phyloP scores from a whole-genome alignment of 148 eudicot species.

The Polygonum aviculare region DNA sequence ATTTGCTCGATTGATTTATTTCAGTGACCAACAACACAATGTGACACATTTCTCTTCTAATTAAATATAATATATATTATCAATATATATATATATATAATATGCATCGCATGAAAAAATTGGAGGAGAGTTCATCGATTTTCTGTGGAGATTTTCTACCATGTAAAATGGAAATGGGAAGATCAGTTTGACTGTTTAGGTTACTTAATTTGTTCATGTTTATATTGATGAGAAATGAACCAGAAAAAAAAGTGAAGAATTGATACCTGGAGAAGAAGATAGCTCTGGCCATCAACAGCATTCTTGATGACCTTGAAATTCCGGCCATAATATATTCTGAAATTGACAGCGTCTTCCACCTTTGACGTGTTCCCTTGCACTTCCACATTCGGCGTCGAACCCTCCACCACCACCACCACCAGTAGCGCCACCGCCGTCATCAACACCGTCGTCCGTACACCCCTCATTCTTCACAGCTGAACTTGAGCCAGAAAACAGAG shows the following conservation, averaged over 20 bases:
- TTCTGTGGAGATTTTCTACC: too few relatives aligned
- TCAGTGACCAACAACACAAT: too few relatives aligned
- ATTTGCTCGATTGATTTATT: neutral
- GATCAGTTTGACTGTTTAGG: neutral
- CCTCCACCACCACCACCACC: slow-evolving; percentile 1
- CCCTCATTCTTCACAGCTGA: neutral
- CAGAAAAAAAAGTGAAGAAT: neutral
- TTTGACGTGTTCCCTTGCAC: slow-evolving; percentile 20
- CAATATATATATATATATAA: too few relatives aligned
- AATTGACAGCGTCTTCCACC: slow-evolving; percentile 62
- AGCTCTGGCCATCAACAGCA: slow-evolving; percentile 15
- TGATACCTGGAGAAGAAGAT: slow-evolving; percentile 16
- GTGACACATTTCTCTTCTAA: neutral
- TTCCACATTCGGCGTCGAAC: neutral
- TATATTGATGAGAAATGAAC: neutral
- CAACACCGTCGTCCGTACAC: neutral
- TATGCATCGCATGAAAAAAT: too few relatives aligned
- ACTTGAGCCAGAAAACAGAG: neutral
- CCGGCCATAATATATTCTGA: slow-evolving; percentile 82
- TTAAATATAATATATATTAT: too few relatives aligned
- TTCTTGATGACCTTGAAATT: slow-evolving; percentile 91
- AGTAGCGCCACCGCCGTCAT: neutral
- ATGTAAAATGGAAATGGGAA: too few relatives aligned
- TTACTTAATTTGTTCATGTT: neutral
- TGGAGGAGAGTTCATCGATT: too few relatives aligned